These are phyloP conservation scores for Phytophthora litchii DNA, from an alignment of 352 stramenopile genomes.

Conservation along the genomic window DNA sequence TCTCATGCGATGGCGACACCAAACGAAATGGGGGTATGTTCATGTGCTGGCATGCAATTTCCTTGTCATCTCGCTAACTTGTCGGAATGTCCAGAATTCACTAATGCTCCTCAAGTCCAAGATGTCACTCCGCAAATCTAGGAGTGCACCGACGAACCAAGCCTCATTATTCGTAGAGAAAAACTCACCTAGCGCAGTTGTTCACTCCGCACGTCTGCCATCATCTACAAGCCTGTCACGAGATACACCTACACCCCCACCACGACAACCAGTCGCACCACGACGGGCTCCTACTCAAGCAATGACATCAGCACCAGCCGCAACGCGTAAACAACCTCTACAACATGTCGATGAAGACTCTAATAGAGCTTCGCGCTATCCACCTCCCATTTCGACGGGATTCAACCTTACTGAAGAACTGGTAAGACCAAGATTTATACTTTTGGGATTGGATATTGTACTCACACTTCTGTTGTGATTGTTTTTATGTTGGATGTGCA, in stretches of 20 bases:
- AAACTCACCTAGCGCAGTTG: constrained; percentile 32
- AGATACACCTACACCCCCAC: constrained; percentile 25
- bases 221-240: constrained; percentile 17
- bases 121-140: constrained; percentile 73
- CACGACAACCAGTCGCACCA: constrained; percentile 22
- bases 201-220: constrained; percentile 29
- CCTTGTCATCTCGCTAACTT: constrained; percentile 4
- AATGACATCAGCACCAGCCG: constrained; percentile 19
- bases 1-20: constrained; percentile 27
- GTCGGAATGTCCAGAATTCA: constrained; percentile 52
- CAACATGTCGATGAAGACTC: constrained; percentile 43
- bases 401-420: constrained; percentile 42
- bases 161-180: constrained; percentile 73
- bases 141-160: constrained; percentile 74
- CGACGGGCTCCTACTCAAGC: constrained; percentile 20
- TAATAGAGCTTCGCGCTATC: constrained; percentile 33
- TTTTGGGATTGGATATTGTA: too few species aligned
- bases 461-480: neutral
- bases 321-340: constrained; percentile 24
- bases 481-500: constrained; percentile 8
- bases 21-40: constrained; percentile 65
- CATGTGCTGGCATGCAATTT: neutral
- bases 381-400: constrained; percentile 48
- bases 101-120: constrained; percentile 82
- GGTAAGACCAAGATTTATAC: constrained; percentile 20